Base-by-base conservation (phyloP, 768 basidiomycete species). In the Rhodocollybia butyracea region DNA sequence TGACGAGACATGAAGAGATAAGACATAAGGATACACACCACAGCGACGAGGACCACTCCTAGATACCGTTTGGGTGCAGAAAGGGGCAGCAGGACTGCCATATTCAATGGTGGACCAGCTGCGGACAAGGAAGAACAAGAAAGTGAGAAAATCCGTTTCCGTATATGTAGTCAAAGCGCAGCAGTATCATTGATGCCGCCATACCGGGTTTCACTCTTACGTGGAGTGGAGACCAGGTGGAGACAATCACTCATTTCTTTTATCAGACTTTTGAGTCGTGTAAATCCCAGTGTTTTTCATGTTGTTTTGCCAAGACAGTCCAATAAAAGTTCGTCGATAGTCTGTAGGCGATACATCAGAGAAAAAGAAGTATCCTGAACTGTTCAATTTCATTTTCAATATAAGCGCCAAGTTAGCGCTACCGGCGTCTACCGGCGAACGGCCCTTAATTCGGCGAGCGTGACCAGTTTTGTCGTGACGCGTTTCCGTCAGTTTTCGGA, bases 11-110 rank as follows among this genome's bases (percentile, higher is more conserved):
- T 21, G 48, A 38, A 34, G 22, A 34, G 38, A n/a, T 29, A 34
- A 12, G 32, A 24, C 15, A 42, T 50, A 31, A 27, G n/a, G n/a
- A n/a, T n/a, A 69, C 80, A 55, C 55, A 83, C 84, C 51, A 84
- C 70, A 46, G 76, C 63, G 56, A 68, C 70, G 32, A 83, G 61
- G 50, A 73, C 66, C 56, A 84, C 67, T 30, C 80, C 54, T 47
- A 88, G 67, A 56, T 84, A 82, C 61, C 85, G 80, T 72, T 81
- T 76, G 42, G 83, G 78, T 47, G 85, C 81, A 77, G 84, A 77
- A 77, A 83, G 80, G 66, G 62, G 57, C 46, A 57, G 48, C 51
- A 68, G 45, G 56, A 54, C 58, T 50, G 55, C 53, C 62, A 66
- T 64, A 55, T 38, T 47, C 57, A 32, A 46, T 15, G 31, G 36